Base-by-base conservation (phyloP, 805 yeast species). In the Kazachstania kunashirensis region DNA sequence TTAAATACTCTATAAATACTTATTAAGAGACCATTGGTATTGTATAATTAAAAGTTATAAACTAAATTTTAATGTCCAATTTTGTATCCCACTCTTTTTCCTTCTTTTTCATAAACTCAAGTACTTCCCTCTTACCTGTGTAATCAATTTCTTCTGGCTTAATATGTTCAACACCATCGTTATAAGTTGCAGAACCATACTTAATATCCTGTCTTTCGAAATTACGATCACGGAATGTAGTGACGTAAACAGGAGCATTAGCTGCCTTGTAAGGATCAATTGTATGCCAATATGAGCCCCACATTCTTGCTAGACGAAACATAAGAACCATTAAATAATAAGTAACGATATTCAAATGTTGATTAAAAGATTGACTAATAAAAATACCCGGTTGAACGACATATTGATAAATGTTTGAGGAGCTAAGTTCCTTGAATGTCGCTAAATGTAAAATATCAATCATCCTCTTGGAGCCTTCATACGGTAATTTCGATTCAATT, bases 371-470 rank as follows among this genome's bases (percentile, higher is more conserved):
- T 42, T 79, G 79, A 37, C 94, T 80, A 16, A 79, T 79, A 60
- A 92, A 86, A 18, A 92, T 84, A n/a, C 98, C 98, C 0, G 98
- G 98, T 43, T 92, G 96, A 5, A 83, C 76, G 24, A 89, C 63
- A 60, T 83, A 86, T 52, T 82, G 86, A 34, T 65, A 66, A 34
- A 92, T 72, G 1, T 77, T 80, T 36, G 68, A 53, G 9, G 69
- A 49, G 24, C 61, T 48, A 49, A 85, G 61, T 13, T 62, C 46
- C 42, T 71, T 56, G 56, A 73, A 82, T 1, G 86, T 73, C 6
- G 83, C 86, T 31, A 73, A 58, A 59, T 89, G 97, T 32, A 86
- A 59, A 37, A 88, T 66, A 58, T 92, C 97, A 28, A 88, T 77
- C 46, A 80, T 63, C 50, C 95, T 67, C 53, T 92, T 92, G 1